These are phyloP conservation scores for Hygrocybe punicea DNA, from an alignment of 768 basidiomycete genomes.

Conservation along the genomic window DNA sequence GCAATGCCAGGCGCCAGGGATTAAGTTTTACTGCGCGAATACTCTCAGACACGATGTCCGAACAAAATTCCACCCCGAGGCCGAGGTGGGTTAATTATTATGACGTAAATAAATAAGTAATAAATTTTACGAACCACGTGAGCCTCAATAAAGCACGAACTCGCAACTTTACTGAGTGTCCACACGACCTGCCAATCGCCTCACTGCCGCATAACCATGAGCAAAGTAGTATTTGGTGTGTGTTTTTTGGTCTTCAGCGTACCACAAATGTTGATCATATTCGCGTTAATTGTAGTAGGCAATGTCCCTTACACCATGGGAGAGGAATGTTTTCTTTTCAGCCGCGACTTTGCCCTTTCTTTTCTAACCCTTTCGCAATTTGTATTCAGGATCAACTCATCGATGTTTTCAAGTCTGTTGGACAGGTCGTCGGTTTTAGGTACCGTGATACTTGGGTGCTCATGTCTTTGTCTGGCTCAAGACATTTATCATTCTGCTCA, in stretches of 20 bases:
- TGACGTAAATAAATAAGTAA: too few relatives aligned
- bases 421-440: constrained; percentile 88
- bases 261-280: not conserved
- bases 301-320: constrained; percentile 91
- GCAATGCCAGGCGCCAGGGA: too few relatives aligned
- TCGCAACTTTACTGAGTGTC: not conserved
- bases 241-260: constrained; percentile 3
- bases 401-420: constrained; percentile 84
- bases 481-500: constrained; percentile 28
- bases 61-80: too few relatives aligned
- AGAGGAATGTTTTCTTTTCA: constrained; percentile 46
- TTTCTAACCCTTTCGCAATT: constrained; percentile 8
- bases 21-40: too few relatives aligned
- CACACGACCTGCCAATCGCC: not conserved
- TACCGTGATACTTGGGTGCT: constrained; percentile 28
- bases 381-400: constrained; percentile 68
- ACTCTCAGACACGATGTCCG: too few relatives aligned
- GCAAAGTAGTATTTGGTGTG: constrained; percentile 73
- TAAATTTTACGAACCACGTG: too few relatives aligned
- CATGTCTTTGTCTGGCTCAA: not conserved
- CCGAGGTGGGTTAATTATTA: too few relatives aligned
- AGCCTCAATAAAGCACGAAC: too few relatives aligned
- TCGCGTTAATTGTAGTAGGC: constrained; percentile 51
- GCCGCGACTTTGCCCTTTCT: not conserved
- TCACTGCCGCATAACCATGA: constrained; percentile 40